Base-by-base conservation (phyloP, 2,329 filamentous ascomycete genomes). In the Pseudogymnoascus sp. region DNA sequence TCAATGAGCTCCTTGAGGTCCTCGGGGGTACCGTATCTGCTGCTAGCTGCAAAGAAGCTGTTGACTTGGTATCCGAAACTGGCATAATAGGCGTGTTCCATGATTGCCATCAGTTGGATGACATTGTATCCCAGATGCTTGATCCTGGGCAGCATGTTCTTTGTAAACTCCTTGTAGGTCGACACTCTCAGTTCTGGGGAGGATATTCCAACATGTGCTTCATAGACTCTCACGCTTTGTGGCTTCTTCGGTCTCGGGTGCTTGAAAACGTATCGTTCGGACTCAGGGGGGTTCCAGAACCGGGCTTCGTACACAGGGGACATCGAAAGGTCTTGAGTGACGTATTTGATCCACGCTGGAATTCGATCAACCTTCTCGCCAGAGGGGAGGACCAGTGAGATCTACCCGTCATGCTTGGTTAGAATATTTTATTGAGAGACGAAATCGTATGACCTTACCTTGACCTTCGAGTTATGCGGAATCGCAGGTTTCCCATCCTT, bases 31-130 rank as follows among this genome's bases (percentile, higher is more conserved):
- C 95, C 95, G 73, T 96, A 99, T 67, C 95, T 88, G 76, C 93
- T 98, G 77, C 93, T 97, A 11, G 93, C 93, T 28, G 95, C 95
- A 72, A 98, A 99, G 81, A 99, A 99, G 77, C 90, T 97, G 80
- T 98, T 99, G 78, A 99, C 86, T 77, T 99, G 95, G 77, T 99
- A 99, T 57, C 95, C 95, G 72, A 99, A 99, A 73, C 93, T 98
- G 72, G 95, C 95, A 75, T 99, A 99, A 81, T 99, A 99, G 61
- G 95, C 95, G 77, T 99, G 95, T 75, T 99, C 95, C 93, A 99
- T 99, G 73, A 99, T 83, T 54, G 95, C 95, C 95, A 99, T 99
- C 68, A 99, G 82, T 75, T 99, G 95, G 70, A 99, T 98, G 63
- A 93, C 90, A 74, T 99, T 98, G 81, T 99, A 99, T 43, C 93